Evolutionary conservation across 768 basidiomycete species (phyloP).

Genomic region (Pleurotus salmoneostramineus): DNA sequence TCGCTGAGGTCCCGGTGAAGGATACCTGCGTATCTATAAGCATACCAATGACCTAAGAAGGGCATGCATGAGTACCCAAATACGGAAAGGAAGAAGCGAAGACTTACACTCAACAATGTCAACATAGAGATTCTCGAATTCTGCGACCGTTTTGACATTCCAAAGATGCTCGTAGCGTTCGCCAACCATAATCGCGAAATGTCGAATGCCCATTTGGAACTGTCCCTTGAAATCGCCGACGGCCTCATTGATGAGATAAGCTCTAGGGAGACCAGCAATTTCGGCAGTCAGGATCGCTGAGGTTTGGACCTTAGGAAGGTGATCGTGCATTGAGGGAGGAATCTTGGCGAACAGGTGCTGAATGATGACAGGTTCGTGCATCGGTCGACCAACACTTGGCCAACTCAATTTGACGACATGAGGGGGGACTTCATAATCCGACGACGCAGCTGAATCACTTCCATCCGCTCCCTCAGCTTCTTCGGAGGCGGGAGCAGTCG

Average conservation of each 20-base stretch:
- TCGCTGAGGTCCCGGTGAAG: conserved; percentile 28
- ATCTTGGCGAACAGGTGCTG: conserved; percentile 3
- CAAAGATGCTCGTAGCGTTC: conserved; percentile 17
- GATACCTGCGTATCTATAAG: conserved; percentile 14
- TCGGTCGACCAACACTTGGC: conserved; percentile 4
- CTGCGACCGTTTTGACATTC: conserved; percentile 15
- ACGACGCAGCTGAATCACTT: neutral
- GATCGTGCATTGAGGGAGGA: conserved; percentile 6
- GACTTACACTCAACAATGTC: conserved; percentile 27
- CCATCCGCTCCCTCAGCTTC: neutral
- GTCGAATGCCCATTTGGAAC: neutral
- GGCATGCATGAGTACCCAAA: neutral
- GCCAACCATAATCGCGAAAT: conserved; percentile 15
- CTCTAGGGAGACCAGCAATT: conserved; percentile 12
- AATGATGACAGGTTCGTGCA: conserved; percentile 9
- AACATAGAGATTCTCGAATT: conserved; percentile 22
- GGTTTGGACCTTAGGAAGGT: conserved; percentile 12
- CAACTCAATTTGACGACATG: conserved; percentile 15
- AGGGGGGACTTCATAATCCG: neutral
- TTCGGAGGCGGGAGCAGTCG: too few species aligned
- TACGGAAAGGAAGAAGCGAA: neutral
- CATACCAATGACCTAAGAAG: conserved; percentile 19
- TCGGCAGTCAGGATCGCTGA: neutral
- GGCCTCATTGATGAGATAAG: neutral
- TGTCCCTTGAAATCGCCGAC: neutral